Evolutionary conservation across 2,329 filamentous ascomycete genomes (phyloP).

Genomic region (Biscogniauxia mediterranea): DNA sequence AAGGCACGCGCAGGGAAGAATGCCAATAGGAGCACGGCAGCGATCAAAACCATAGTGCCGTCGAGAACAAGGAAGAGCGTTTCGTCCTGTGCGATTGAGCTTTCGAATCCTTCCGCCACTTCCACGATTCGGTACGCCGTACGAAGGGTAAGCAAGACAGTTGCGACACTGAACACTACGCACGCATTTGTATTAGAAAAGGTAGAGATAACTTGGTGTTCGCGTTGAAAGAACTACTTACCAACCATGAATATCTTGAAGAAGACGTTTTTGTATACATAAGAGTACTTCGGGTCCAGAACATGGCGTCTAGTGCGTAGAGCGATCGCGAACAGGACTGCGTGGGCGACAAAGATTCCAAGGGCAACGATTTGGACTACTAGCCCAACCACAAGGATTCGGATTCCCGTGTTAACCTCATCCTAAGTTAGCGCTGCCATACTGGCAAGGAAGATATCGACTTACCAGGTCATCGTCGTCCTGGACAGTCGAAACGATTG

Average conservation of each 20-base stretch:
- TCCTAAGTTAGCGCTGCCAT: slow-evolving; percentile 1
- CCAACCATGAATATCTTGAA: slow-evolving; percentile 47
- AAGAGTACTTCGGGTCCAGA: slow-evolving; percentile 39
- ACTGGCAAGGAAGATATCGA: neutral
- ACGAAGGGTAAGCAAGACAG: slow-evolving; percentile 23
- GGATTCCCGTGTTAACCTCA: slow-evolving; percentile 31
- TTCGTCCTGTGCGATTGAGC: slow-evolving; percentile 26
- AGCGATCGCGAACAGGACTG: slow-evolving; percentile 41
- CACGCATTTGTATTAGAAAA: slow-evolving; percentile 1
- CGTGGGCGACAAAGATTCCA: slow-evolving; percentile 36
- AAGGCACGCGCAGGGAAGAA: slow-evolving; percentile 30
- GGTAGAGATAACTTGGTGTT: neutral
- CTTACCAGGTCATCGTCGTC: slow-evolving; percentile 37
- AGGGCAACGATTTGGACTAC: slow-evolving; percentile 43
- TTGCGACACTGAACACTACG: slow-evolving; percentile 23
- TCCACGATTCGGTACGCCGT: slow-evolving; percentile 28
- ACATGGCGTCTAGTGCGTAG: slow-evolving; percentile 37
- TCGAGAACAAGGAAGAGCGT: slow-evolving; percentile 29
- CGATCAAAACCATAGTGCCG: slow-evolving; percentile 25
- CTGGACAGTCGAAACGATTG: slow-evolving; percentile 38
- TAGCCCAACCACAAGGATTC: slow-evolving; percentile 44
- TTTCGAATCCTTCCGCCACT: slow-evolving; percentile 24
- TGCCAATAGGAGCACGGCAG: slow-evolving; percentile 19
- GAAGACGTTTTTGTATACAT: slow-evolving; percentile 40
- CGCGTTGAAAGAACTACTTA: slow-evolving; percentile 29